Percentiles rank a stretch among this genome's conserved stretches.
Conservation (phyloP, 129 eudicot species). For the Helichrysum umbraculigerum region DNA sequence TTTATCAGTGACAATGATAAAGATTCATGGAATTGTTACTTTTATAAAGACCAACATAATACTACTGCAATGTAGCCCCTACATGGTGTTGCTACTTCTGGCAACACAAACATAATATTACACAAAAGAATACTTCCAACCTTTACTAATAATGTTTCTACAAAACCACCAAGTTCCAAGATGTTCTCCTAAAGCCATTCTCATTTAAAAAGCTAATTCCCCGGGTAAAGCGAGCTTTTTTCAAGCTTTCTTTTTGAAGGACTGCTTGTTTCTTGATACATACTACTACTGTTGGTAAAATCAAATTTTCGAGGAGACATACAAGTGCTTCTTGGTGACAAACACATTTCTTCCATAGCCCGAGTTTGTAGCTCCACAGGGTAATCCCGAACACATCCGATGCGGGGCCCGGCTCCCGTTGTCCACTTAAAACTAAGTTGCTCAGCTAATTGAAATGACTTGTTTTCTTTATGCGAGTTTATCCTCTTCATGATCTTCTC, state of each 20-base stretch:
- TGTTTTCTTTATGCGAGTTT: slow-evolving; percentile 64
- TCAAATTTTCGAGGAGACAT: slow-evolving; percentile 43
- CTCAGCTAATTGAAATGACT: slow-evolving; percentile 60
- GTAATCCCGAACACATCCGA: slow-evolving; percentile 84
- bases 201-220: slow-evolving; percentile 11
- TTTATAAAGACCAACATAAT: slow-evolving; percentile 13
- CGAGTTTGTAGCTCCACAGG: slow-evolving; percentile 66
- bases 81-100: not conserved
- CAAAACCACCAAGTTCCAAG: slow-evolving; percentile 4
- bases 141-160: slow-evolving; percentile 8
- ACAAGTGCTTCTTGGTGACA: slow-evolving; percentile 53
- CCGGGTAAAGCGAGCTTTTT: slow-evolving; percentile 46
- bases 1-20: too few species aligned
- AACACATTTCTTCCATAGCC: slow-evolving; percentile 62
- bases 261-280: slow-evolving; percentile 31
- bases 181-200: not conserved
- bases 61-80: slow-evolving; percentile 22
- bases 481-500: slow-evolving; percentile 68
- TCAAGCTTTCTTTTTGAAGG: slow-evolving; percentile 31
- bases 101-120: slow-evolving; percentile 17
- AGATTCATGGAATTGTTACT: not conserved
- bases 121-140: slow-evolving; percentile 17
- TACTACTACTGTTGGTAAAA: slow-evolving; percentile 12
- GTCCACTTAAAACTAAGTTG: slow-evolving; percentile 70
- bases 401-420: slow-evolving; percentile 84